These are phyloP conservation scores for Amphirosellinia nigrospora DNA, from an alignment of 495 filamentous ascomycete species.

Conservation along the genomic window DNA sequence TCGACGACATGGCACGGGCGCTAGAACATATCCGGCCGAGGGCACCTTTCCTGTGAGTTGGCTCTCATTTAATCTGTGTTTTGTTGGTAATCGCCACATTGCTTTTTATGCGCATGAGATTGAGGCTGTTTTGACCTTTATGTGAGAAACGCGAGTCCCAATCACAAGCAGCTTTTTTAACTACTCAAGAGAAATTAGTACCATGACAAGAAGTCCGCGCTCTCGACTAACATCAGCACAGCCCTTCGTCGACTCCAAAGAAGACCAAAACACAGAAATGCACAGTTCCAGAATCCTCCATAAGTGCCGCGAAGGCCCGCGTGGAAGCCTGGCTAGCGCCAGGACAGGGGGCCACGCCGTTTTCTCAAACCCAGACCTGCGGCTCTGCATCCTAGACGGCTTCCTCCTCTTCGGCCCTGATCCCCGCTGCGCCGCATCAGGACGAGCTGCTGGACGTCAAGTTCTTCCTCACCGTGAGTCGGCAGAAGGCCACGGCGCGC, in stretches of 20 bases:
- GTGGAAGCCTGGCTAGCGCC: conserved; percentile 51
- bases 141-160: not conserved
- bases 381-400: conserved; percentile 74
- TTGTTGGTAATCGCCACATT: not conserved
- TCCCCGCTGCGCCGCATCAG: conserved; percentile 42
- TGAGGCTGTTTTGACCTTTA: not conserved
- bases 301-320: conserved; percentile 44
- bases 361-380: conserved; percentile 28
- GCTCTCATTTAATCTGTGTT: not conserved
- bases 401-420: conserved; percentile 76
- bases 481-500: conserved; percentile 64
- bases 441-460: conserved; percentile 67
- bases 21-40: conserved; percentile 67
- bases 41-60: conserved; percentile 67
- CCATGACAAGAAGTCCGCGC: conserved; percentile 9
- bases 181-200: not conserved
- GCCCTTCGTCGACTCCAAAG: conserved; percentile 69
- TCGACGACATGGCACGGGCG: conserved; percentile 64
- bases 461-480: conserved; percentile 73
- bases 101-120: not conserved
- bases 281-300: conserved; percentile 49
- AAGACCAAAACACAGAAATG: conserved; percentile 71
- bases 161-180: not conserved
- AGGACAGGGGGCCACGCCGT: conserved; percentile 38
- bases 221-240: conserved; percentile 37